phyloP scores from a whole-genome alignment of 768 basidiomycete species.

The Boletus eberwhitei region DNA sequence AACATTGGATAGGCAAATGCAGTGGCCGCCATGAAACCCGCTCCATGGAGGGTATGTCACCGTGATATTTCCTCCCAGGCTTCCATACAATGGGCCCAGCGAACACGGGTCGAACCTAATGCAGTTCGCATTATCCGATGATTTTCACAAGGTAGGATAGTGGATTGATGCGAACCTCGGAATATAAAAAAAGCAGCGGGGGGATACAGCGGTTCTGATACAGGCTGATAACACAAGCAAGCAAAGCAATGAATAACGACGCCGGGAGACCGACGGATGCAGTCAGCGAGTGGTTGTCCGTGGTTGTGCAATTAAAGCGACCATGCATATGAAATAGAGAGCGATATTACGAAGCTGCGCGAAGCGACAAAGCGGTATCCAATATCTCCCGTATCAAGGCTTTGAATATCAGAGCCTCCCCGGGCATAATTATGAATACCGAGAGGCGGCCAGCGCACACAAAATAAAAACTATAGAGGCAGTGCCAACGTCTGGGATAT shows the following conservation, averaged over 20 bases:
- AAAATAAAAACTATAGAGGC: constrained; percentile 40
- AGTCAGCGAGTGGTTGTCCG: constrained; percentile 13
- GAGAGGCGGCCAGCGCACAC: constrained; percentile 17
- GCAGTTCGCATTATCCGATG: constrained; percentile 15
- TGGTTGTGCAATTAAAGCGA: constrained; percentile 10
- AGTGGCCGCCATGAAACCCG: neutral
- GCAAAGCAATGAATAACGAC: constrained; percentile 12
- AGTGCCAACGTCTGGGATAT: constrained; percentile 56
- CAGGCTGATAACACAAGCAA: constrained; percentile 19
- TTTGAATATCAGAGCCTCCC: constrained; percentile 14
- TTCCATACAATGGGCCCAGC: neutral
- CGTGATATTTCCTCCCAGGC: constrained; percentile 11
- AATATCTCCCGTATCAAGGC: constrained; percentile 8
- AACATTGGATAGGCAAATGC: neutral
- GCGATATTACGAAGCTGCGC: constrained; percentile 9
- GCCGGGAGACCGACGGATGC: constrained; percentile 6
- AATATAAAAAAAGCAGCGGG: constrained; percentile 15
- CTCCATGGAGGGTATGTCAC: constrained; percentile 2
- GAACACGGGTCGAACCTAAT: constrained; percentile 3
- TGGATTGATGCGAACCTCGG: constrained; percentile 14
- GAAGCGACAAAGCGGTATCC: constrained; percentile 9
- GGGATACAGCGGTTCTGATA: constrained; percentile 25
- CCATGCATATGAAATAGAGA: constrained; percentile 16
- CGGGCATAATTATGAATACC: constrained; percentile 21
- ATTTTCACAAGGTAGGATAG: constrained; percentile 21